These are phyloP conservation scores for Hymenoscyphus salicellus DNA, from an alignment of 2,329 filamentous ascomycete genomes.

Conservation along the genomic window DNA sequence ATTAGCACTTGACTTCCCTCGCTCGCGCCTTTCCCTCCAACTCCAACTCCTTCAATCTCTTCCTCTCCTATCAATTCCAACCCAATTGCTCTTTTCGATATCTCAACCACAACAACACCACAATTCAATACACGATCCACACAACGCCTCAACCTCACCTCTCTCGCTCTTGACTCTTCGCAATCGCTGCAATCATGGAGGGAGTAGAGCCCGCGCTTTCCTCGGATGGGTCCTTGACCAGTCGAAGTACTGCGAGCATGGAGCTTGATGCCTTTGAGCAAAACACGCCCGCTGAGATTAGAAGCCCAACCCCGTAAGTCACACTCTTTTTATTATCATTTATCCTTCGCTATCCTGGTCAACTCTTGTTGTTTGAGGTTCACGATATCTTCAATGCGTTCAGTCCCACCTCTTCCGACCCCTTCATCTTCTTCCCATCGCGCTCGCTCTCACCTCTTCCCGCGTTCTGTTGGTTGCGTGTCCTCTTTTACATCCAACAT, in stretches of 20 bases:
- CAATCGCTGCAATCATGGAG: constrained; percentile 10
- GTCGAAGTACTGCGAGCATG: constrained; percentile 28
- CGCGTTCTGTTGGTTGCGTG: constrained; percentile 11
- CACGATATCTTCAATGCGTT: background rate
- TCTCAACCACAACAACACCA: background rate
- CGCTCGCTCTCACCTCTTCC: background rate
- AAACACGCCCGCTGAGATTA: constrained; percentile 20
- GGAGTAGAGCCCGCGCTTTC: constrained; percentile 15
- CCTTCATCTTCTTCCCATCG: constrained; percentile 9
- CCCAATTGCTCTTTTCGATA: background rate
- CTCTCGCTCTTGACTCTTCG: background rate
- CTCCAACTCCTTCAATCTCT: background rate
- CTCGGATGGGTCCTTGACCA: constrained; percentile 29
- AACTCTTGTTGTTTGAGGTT: background rate
- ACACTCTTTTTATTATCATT: constrained; percentile 4
- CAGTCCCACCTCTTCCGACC: background rate
- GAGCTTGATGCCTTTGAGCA: constrained; percentile 27
- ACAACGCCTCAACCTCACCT: background rate
- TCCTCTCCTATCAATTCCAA: background rate
- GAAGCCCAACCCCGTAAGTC: constrained; percentile 24
- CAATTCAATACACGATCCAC: background rate
- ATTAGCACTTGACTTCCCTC: background rate
- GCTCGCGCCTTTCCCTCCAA: background rate
- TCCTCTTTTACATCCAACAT: constrained; percentile 11
- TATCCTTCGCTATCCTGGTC: background rate